Base-by-base conservation (phyloP, 108 stramenopile species). In the Nitzschia sp. region DNA sequence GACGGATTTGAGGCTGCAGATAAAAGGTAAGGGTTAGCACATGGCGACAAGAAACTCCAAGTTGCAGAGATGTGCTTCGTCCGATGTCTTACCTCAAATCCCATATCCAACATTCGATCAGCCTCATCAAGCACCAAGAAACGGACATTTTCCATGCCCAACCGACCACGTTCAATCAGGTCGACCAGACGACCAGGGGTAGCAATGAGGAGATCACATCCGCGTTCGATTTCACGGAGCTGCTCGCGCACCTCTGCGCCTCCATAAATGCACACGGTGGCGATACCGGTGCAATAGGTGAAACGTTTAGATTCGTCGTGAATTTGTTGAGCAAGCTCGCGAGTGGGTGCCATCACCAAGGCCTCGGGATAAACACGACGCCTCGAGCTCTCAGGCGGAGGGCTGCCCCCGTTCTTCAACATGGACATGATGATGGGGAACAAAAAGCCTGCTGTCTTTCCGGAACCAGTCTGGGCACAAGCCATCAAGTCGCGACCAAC, bases 21-120 rank as follows among this genome's bases (percentile, higher is more conserved):
- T 33, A 25, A 13, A 55, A 54, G 44, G 11, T 5, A 61, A 53
- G 1, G 25, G 45, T 34, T 63, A 2, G 41, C 17, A n/a, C 13
- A n/a, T 25, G 59, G 26, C 21, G 35, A 21, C 26, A n/a, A 48
- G 15, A 72, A 4, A n/a, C 19, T 45, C 1, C 23, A 48, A 34
- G 22, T 41, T 11, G 21, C 46, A 48, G 9, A 52, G 22, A 68
- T 26, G 23, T 21, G 22, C 69, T 27, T 21, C n/a, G n/a, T n/a
- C 45, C 19, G 15, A 29, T 17, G 44, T 60, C 57, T 30, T 47
- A 58, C 61, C 67, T 96, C 92, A 69, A 99, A 99, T 38, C 97
- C 99, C 97, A 99, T 98, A 70, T 99, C 99, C 21, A 99, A 77
- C 99, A 99, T 98, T 21, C 93, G 86, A 82, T 99, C 99, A 0